Evolutionary conservation across 768 basidiomycete species (phyloP), one percentile per base, ranked within the genome.

Genomic region (Lactifluus subvellereus): DNA sequence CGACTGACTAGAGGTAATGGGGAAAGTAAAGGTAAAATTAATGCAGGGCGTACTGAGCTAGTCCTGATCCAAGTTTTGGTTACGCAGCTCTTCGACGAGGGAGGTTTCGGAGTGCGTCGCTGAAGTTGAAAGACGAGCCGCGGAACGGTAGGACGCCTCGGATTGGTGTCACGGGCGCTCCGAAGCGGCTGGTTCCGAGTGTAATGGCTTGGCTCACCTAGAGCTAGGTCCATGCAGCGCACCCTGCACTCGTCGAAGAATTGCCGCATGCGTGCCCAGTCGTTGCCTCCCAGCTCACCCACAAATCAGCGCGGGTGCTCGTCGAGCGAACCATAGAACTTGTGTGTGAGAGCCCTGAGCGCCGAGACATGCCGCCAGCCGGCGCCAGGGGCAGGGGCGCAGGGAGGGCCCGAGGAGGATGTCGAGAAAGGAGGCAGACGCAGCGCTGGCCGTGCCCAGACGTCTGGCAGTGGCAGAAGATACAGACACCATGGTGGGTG

Each of bases 381-480:
- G 22, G 22, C 2, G 73, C 88, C 90, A 92, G 10, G 91, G 87
- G n/a, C 88, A 79, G 14, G 89, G 81, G 57, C 87, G 78, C 2
- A 74, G 69, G 7, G 87, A 86, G 60, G 80, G 82, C 4, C 83
- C 86, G 22, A 91, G 79, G 1, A 92, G 77, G 35, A 92, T 80
- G 35, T 89, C 90, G 0, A 93, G 76, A 4, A 90, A 89, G 8
- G 32, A 93, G 84, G 22, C 87, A 84, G 71, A 87, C 88, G 11
- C 91, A 90, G 52, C 91, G 83, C 64, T 90, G 89, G 2, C 88
- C 89, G 30, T 81, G 74, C 67, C 88, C 88, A 7, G 81, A 71
- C 0, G 90, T 89, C 66, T 79, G 79, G 16, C 88, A 81, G 2
- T 89, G 78, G 30, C 83, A 80, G 70, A 91, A 94, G 27, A 92